Percentiles rank a stretch among this genome's conserved stretches.
These are phyloP conservation scores for Neoconidiobolus thromboides DNA, from an alignment of 371 early-diverging fungal genomes.

Conservation along the genomic window DNA sequence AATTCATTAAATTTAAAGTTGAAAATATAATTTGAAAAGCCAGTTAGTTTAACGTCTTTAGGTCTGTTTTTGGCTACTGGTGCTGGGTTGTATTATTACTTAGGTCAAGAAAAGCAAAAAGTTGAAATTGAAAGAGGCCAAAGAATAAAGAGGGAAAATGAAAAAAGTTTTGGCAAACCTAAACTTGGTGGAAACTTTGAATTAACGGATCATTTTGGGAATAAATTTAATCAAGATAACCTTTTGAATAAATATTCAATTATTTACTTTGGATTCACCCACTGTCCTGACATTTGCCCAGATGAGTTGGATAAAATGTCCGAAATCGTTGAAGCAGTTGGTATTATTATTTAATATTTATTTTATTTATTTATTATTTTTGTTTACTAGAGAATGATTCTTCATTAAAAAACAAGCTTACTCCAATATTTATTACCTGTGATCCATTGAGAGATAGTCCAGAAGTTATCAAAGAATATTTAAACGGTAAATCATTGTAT, in stretches of 20 bases:
- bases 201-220: conserved; percentile 59
- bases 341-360: conserved; percentile 16
- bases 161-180: conserved; percentile 49
- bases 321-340: conserved; percentile 57
- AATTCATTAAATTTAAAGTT: too few relatives aligned
- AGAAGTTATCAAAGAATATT: conserved; percentile 65
- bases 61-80: conserved; percentile 36
- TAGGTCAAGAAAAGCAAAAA: conserved; percentile 37
- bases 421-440: conserved; percentile 89
- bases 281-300: conserved; percentile 97
- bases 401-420: conserved; percentile 14
- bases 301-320: conserved; percentile 96
- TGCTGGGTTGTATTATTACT: conserved; percentile 33
- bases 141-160: conserved; percentile 10
- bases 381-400: too few relatives aligned
- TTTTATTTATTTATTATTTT: too few relatives aligned
- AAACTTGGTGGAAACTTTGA: conserved; percentile 83
- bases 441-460: conserved; percentile 89
- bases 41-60: conserved; percentile 11
- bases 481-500: conserved; percentile 28
- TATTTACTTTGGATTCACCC: conserved; percentile 94
- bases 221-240: conserved; percentile 35
- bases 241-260: conserved; percentile 66
- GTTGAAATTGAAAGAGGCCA: conserved; percentile 18
- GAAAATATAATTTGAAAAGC: conserved; percentile 2